Evolutionary conservation across 306 rosid genomes (phyloP).

Genomic region (Mimosa pudica): DNA sequence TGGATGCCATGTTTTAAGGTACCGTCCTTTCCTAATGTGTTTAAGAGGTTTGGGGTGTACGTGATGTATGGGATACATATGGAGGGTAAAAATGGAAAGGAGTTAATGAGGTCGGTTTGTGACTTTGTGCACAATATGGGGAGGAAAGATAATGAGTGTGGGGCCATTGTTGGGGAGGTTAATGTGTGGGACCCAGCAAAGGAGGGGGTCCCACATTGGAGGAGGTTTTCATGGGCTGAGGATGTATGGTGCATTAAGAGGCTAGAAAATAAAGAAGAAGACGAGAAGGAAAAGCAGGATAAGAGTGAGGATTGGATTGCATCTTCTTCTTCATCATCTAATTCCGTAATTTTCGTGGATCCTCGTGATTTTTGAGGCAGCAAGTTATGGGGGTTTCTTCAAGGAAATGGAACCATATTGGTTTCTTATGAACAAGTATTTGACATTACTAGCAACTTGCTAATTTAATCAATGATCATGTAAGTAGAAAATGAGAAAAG

Average conservation of each 20-base stretch:
- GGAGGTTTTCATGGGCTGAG: constrained; percentile 70
- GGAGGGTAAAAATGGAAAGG: constrained; percentile 58
- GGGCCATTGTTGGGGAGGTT: constrained; percentile 80
- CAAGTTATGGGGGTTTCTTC: not conserved
- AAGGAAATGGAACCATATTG: not conserved
- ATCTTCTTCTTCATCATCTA: constrained; percentile 34
- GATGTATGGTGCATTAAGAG: constrained; percentile 89
- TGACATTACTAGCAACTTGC: no score
- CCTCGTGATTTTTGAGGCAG: constrained; percentile 74
- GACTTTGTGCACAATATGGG: constrained; percentile 77
- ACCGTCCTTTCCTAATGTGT: constrained; percentile 82
- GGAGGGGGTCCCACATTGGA: constrained; percentile 82
- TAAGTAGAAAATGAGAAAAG: no score
- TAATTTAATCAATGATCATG: no score
- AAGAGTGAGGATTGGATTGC: constrained; percentile 32
- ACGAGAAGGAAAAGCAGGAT: not conserved
- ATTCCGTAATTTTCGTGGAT: constrained; percentile 67
- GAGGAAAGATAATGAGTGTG: constrained; percentile 60
- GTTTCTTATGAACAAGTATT: no score
- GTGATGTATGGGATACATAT: constrained; percentile 70
- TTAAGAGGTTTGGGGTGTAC: constrained; percentile 75
- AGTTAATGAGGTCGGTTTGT: constrained; percentile 64
- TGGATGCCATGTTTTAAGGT: constrained; percentile 85
- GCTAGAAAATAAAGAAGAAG: constrained; percentile 30
- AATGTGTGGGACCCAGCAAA: constrained; percentile 76